Evolutionary conservation across 495 filamentous ascomycete species (phyloP).

Genomic region (Thozetella sp.): DNA sequence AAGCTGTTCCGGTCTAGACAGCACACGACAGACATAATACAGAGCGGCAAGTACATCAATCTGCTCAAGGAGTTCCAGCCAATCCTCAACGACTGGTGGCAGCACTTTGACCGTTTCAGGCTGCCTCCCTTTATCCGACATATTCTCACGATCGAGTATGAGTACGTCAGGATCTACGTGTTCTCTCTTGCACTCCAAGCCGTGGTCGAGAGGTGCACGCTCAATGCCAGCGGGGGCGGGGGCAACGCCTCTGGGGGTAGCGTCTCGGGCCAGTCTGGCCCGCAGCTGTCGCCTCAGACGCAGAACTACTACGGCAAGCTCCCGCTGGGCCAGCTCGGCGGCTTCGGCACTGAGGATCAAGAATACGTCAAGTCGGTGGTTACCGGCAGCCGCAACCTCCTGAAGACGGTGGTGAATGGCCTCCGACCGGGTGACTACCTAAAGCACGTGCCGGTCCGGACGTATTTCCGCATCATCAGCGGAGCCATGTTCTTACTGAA

Average conservation of each 20-base stretch:
- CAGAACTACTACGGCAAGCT: conserved; percentile 59
- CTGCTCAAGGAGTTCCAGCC: conserved; percentile 81
- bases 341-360: conserved; percentile 62
- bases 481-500: conserved; percentile 93
- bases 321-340: conserved; percentile 55
- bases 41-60: conserved; percentile 77
- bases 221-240: conserved; percentile 52
- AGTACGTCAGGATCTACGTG: conserved; percentile 88
- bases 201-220: conserved; percentile 90
- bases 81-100: conserved; percentile 72
- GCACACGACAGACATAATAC: conserved; percentile 83
- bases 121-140: conserved; percentile 76
- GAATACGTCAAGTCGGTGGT: conserved; percentile 88
- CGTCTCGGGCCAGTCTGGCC: conserved; percentile 38
- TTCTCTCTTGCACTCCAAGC: conserved; percentile 94
- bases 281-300: conserved; percentile 56
- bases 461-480: conserved; percentile 92
- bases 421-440: conserved; percentile 82
- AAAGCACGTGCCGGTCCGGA: conserved; percentile 89
- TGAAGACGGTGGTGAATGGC: conserved; percentile 80
- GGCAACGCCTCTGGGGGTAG: conserved; percentile 38
- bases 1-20: conserved; percentile 80
- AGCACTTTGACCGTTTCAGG: conserved; percentile 69
- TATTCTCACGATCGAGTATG: conserved; percentile 88
- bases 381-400: conserved; percentile 80